Percentiles rank a stretch among this genome's conserved stretches.
These are phyloP conservation scores for Lactarius tabidus DNA, from an alignment of 768 basidiomycete species.

Conservation along the genomic window DNA sequence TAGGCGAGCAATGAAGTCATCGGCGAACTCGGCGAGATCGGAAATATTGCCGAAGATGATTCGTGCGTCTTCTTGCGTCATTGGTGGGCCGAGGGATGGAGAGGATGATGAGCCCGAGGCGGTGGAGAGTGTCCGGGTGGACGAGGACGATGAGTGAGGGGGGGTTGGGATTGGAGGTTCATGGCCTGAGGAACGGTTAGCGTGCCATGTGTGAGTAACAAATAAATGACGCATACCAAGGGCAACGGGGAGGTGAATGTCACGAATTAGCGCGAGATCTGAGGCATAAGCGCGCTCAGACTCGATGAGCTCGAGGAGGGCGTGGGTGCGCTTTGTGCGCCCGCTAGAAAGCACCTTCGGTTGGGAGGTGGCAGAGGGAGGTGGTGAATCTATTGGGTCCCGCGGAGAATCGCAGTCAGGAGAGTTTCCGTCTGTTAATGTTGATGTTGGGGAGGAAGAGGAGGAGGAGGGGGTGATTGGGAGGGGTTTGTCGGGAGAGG, in stretches of 20 bases:
- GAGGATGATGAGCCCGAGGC: constrained; percentile 47
- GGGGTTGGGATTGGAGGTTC: constrained; percentile 38
- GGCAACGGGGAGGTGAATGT: constrained; percentile 75
- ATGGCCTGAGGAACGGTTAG: constrained; percentile 33
- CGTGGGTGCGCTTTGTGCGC: constrained; percentile 69
- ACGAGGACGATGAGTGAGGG: constrained; percentile 43
- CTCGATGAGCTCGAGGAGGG: constrained; percentile 69
- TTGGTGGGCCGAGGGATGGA: constrained; percentile 44
- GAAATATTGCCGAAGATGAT: constrained; percentile 75
- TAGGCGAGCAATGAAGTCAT: constrained; percentile 58
- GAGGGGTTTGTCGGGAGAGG: constrained; percentile 34
- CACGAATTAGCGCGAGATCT: constrained; percentile 75
- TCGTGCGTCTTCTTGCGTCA: constrained; percentile 65
- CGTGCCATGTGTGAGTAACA: background rate
- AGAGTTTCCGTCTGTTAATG: constrained; percentile 19
- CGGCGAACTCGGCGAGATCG: constrained; percentile 70
- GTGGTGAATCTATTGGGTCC: constrained; percentile 19
- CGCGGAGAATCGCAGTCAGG: constrained; percentile 17
- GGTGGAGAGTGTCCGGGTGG: constrained; percentile 46
- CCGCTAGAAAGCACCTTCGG: constrained; percentile 22
- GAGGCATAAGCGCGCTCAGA: constrained; percentile 80
- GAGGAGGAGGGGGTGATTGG: constrained; percentile 32
- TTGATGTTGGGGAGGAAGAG: constrained; percentile 16
- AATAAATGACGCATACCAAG: constrained; percentile 47
- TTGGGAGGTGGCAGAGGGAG: constrained; percentile 21